Percentiles rank a stretch among this genome's conserved stretches.
Conservation (phyloP, 2,329 filamentous ascomycete species). For the Helminthosporium solani region DNA sequence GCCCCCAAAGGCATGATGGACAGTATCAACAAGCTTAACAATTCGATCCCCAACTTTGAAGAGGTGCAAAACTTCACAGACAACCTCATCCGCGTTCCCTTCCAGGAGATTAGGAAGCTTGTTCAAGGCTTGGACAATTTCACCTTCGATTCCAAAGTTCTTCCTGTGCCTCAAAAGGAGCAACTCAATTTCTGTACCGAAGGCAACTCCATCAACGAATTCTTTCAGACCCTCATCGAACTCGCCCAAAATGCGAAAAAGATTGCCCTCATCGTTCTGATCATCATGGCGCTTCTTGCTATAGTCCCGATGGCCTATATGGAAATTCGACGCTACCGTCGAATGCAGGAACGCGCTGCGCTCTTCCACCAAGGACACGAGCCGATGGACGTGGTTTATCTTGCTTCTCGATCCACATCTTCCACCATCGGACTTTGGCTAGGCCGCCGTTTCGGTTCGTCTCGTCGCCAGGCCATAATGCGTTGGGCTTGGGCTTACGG, state of each 20-base stretch:
- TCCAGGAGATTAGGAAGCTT: constrained; percentile 73
- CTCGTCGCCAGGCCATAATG: constrained; percentile 67
- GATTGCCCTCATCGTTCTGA: constrained; percentile 73
- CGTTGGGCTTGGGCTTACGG: constrained; percentile 85
- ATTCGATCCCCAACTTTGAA: constrained; percentile 77
- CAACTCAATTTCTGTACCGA: constrained; percentile 84
- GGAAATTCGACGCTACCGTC: constrained; percentile 75
- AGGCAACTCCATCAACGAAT: constrained; percentile 76
- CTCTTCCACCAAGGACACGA: constrained; percentile 71
- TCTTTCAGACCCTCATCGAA: constrained; percentile 72
- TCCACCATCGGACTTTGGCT: constrained; percentile 70
- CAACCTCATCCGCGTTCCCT: constrained; percentile 72
- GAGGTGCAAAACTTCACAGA: constrained; percentile 82
- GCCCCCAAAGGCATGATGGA: constrained; percentile 68
- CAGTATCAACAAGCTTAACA: constrained; percentile 71
- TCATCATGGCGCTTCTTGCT: constrained; percentile 68
- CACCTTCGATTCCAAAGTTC: constrained; percentile 72
- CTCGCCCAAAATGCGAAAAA: constrained; percentile 69
- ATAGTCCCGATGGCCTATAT: constrained; percentile 78
- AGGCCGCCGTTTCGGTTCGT: constrained; percentile 63
- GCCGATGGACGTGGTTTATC: constrained; percentile 84
- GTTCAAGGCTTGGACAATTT: constrained; percentile 72
- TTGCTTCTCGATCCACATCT: constrained; percentile 78
- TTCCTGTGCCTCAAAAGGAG: constrained; percentile 83
- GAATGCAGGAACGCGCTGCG: constrained; percentile 67